Percentiles rank a stretch among this genome's conserved stretches.
phyloP scores from a whole-genome alignment of 371 early-diverging fungal genomes.

The Polyrhizophydium stewartii region DNA sequence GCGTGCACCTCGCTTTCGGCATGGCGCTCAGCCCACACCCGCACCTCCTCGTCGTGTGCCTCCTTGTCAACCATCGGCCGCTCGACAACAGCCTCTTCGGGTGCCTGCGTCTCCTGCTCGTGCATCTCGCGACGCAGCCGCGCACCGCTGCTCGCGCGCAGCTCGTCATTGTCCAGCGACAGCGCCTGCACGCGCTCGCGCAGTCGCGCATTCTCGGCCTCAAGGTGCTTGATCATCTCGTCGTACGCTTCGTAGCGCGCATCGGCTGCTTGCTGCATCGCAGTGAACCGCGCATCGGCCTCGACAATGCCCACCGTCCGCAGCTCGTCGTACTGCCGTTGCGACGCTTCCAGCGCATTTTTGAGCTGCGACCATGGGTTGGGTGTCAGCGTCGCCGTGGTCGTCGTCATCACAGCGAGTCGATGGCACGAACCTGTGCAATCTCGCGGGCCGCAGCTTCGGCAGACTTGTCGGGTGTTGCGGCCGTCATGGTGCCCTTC shows the following conservation, averaged over 20 bases:
- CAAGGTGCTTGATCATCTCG: not conserved
- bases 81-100: not conserved
- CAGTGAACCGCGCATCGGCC: not conserved
- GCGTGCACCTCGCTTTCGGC: not conserved
- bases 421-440: no score
- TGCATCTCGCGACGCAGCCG: not conserved
- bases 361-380: no score
- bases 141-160: not conserved
- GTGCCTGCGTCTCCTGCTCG: not conserved
- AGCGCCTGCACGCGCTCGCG: not conserved
- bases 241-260: not conserved
- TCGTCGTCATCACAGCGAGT: no score
- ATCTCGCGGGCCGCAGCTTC: no score
- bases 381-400: no score
- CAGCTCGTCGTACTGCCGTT: conserved; percentile 5
- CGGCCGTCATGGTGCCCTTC: no score
- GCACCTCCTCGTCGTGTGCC: not conserved
- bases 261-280: not conserved
- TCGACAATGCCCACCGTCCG: not conserved
- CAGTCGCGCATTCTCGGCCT: not conserved
- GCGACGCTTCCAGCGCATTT: no score
- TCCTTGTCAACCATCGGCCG: not conserved
- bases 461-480: no score
- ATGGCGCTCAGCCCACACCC: not conserved
- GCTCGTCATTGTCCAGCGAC: not conserved